Percentiles rank a stretch among this genome's conserved stretches.
These are phyloP conservation scores for Rhodotorula sp. DNA, from an alignment of 1,284 basidiomycete genomes.

Conservation along the genomic window DNA sequence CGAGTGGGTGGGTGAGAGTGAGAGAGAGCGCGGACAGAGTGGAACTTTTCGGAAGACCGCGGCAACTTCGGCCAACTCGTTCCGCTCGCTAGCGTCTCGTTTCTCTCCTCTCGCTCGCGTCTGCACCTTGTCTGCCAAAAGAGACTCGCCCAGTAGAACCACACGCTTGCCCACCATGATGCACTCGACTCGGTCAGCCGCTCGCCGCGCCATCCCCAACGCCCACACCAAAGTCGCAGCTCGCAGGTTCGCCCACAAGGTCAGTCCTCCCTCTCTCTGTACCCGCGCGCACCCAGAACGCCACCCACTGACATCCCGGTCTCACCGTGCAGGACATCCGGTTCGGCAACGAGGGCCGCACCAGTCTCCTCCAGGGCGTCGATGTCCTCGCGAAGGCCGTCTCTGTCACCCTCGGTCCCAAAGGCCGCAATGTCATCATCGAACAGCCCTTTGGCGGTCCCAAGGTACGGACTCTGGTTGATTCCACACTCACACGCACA, in stretches of 20 bases:
- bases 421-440: conserved; percentile 98
- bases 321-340: conserved; percentile 73
- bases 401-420: conserved; percentile 91
- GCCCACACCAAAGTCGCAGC: conserved; percentile 22
- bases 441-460: conserved; percentile 96
- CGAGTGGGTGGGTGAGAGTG: no score
- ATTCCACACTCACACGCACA: no score
- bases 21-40: no score
- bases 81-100: not conserved
- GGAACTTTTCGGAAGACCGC: not conserved
- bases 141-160: not conserved
- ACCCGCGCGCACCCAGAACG: not conserved
- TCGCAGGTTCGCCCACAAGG: conserved; percentile 35
- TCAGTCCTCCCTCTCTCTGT: not conserved
- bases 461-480: conserved; percentile 55
- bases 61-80: not conserved
- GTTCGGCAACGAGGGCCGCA: conserved; percentile 93
- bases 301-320: not conserved
- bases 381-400: conserved; percentile 95
- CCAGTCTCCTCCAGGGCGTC: conserved; percentile 90
- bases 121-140: not conserved
- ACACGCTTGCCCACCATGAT: conserved; percentile 11
- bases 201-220: conserved; percentile 14
- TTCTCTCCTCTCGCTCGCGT: not conserved
- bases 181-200: conserved; percentile 6